Evolutionary conservation across 108 stramenopile species (phyloP), one percentile per base, ranked within the genome.

Genomic region (Nannochloropsis oceanica): DNA sequence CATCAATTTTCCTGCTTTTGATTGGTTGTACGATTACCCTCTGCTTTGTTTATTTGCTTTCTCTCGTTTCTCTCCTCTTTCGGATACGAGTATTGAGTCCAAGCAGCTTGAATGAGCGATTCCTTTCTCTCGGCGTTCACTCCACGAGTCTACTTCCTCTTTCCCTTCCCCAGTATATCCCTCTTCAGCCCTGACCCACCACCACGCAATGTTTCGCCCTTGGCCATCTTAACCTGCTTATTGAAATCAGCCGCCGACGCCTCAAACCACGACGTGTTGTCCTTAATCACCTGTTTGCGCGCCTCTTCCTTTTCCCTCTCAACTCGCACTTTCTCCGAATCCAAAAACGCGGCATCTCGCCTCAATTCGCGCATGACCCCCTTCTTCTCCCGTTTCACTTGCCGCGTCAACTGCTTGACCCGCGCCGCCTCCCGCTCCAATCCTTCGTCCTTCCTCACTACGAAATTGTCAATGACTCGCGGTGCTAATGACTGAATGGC

Each of bases 311-410:
- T 73, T 10, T 73, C 59, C n/a, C 59, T 73, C 59, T 73, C 59
- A 7, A 73, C 22, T 18, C 59, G 59, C 59, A 73, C 59, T 73
- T 73, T 73, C 59, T 73, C 59, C n/a, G 59, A 7, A n/a, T 87
- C 87, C 84, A 87, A 18, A 83, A 87, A 87, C 34, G 44, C 80
- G 24, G 87, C 83, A 44, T 87, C 87, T n/a, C 87, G 24, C 79
- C 83, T 87, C 42, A 87, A 80, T 80, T 87, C 87, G 22, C 96
- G 92, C 87, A 94, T 92, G 25, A 95, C 94, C 12, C 96, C 96
- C 91, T 96, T 97, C 85, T 96, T 94, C 89, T 97, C 96, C 25
- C 96, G 95, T 87, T 96, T 96, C 88, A 94, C 94, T 86, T 97
- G 95, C 44, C 96, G 93, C 12, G 93, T 93, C 27, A 95, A 92